These are phyloP conservation scores for Lachnellula occidentalis DNA, from an alignment of 2,329 filamentous ascomycete genomes.

Conservation along the genomic window DNA sequence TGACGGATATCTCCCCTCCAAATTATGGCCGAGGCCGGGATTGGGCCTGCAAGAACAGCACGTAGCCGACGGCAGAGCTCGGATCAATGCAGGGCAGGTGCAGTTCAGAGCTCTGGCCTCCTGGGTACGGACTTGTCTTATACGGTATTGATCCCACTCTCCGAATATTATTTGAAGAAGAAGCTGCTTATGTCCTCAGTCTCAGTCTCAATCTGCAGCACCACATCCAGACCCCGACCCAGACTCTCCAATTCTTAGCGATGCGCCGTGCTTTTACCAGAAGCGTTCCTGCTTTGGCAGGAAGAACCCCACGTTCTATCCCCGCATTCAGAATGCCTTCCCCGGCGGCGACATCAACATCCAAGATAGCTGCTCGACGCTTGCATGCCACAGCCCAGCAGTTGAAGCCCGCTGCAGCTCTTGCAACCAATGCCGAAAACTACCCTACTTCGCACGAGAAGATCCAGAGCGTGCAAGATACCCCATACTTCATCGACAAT, in stretches of 20 bases:
- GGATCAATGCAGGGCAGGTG: too few species aligned
- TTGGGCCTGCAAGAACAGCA: too few species aligned
- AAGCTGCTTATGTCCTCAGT: too few species aligned
- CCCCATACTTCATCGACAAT: constrained; percentile 79
- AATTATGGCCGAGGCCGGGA: too few species aligned
- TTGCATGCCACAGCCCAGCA: constrained; percentile 54
- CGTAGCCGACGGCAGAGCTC: too few species aligned
- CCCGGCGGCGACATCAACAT: constrained; percentile 17
- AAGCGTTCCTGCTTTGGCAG: constrained; percentile 24
- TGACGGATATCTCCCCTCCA: too few species aligned
- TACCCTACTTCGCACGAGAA: constrained; percentile 70
- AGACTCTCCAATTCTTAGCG: constrained; percentile 5
- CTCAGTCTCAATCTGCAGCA: not conserved
- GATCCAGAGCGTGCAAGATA: constrained; percentile 62
- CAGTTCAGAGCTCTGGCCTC: too few species aligned
- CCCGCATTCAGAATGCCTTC: constrained; percentile 26
- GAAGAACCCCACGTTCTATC: constrained; percentile 21
- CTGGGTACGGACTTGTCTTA: not conserved
- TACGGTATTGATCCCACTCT: not conserved
- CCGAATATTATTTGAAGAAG: not conserved
- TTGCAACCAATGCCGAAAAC: constrained; percentile 50
- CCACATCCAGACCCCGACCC: too few species aligned
- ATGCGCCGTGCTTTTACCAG: constrained; percentile 30
- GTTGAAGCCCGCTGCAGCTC: constrained; percentile 46
- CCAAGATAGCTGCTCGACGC: constrained; percentile 41